Percentiles rank a stretch among this genome's conserved stretches.
phyloP scores from a whole-genome alignment of 164 flowering plant genomes.

The Vitis rotundifolia region DNA sequence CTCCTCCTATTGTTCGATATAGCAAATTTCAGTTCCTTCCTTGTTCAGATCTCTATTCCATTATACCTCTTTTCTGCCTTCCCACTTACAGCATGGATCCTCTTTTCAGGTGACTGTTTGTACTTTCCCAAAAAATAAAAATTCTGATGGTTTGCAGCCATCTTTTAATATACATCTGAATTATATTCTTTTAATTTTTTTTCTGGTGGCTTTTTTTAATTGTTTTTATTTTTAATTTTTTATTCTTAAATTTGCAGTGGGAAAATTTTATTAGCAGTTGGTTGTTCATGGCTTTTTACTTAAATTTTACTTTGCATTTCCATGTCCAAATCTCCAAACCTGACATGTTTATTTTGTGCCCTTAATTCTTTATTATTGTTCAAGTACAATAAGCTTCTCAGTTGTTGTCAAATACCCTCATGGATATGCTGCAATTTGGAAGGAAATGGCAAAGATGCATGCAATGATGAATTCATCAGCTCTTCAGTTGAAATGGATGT shows the following conservation, averaged over 20 bases:
- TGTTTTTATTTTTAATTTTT: not conserved
- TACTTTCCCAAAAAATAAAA: too few species aligned
- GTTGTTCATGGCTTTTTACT: not conserved
- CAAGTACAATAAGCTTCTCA: conserved; percentile 74
- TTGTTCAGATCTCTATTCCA: too few species aligned
- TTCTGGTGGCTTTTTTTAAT: not conserved
- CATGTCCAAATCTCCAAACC: conserved; percentile 7
- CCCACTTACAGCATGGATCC: too few species aligned
- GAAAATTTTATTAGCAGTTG: not conserved
- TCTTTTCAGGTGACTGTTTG: too few species aligned
- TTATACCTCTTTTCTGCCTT: too few species aligned
- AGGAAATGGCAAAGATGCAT: conserved; percentile 53
- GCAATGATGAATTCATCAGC: conserved; percentile 44
- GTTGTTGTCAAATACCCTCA: conserved; percentile 63
- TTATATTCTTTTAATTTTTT: not conserved
- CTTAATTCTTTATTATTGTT: conserved; percentile 21
- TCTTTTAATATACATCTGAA: too few species aligned
- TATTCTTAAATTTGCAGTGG: not conserved
- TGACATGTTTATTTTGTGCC: conserved; percentile 22
- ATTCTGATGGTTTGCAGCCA: too few species aligned
- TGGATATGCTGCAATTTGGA: conserved; percentile 89
- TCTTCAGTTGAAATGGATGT: conserved; percentile 79
- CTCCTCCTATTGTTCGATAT: too few species aligned
- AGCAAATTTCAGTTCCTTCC: too few species aligned
- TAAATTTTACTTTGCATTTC: not conserved